Evolutionary conservation across 805 yeast species (phyloP).

Genomic region (Komagataella populi): DNA sequence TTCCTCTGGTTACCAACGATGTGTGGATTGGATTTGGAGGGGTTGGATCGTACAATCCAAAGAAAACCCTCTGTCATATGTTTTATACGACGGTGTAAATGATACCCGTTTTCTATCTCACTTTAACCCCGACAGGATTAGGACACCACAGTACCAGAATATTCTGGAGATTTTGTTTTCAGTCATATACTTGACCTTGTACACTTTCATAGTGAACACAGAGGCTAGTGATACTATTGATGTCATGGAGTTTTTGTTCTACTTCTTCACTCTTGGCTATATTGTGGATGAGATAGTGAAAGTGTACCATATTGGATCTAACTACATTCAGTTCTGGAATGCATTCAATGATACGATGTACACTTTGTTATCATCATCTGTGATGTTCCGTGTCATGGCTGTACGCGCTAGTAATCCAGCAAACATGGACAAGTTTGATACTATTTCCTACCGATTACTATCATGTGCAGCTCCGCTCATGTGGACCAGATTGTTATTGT

Average conservation of each 20-base stretch:
- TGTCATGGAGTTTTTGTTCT: conserved; percentile 40
- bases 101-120: conserved; percentile 44
- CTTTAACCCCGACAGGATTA: conserved; percentile 72
- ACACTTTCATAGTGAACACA: conserved; percentile 49
- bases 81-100: conserved; percentile 45
- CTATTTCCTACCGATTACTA: conserved; percentile 46
- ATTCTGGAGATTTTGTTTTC: conserved; percentile 56
- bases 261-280: conserved; percentile 53
- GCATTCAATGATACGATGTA: conserved; percentile 67
- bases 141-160: conserved; percentile 78
- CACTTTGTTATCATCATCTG: conserved; percentile 34
- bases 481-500: conserved; percentile 71
- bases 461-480: conserved; percentile 78
- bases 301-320: conserved; percentile 62
- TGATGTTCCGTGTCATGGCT: conserved; percentile 38
- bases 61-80: conserved; percentile 54
- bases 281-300: conserved; percentile 56
- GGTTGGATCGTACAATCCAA: conserved; percentile 83
- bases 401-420: conserved; percentile 14
- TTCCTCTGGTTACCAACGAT: conserved; percentile 72
- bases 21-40: conserved; percentile 84
- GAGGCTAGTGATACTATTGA: conserved; percentile 29
- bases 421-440: conserved; percentile 10
- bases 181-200: conserved; percentile 44
- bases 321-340: conserved; percentile 67